These are phyloP conservation scores for Entoloma clypeatum DNA, from an alignment of 1,284 basidiomycete species.

Conservation along the genomic window DNA sequence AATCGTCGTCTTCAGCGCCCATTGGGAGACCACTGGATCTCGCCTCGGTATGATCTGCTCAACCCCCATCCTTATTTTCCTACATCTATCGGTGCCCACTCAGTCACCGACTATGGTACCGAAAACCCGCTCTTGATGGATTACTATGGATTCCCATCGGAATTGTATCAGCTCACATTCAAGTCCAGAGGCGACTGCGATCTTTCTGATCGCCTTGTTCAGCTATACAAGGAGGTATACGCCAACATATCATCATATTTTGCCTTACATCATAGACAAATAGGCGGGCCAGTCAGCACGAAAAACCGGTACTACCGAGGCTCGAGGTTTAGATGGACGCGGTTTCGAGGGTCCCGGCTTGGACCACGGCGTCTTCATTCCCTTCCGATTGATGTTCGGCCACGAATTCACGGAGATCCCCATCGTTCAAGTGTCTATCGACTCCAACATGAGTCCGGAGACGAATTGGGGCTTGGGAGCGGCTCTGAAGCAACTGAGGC, in stretches of 20 bases:
- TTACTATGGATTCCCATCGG: constrained; percentile 62
- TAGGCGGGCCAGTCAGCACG: constrained; percentile 58
- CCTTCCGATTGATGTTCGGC: constrained; percentile 75
- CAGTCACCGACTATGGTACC: constrained; percentile 71
- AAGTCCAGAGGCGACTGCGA: constrained; percentile 57
- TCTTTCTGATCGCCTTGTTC: constrained; percentile 55
- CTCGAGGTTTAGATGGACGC: constrained; percentile 65
- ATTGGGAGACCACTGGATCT: constrained; percentile 66
- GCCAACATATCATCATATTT: constrained; percentile 3
- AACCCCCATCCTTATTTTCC: constrained; percentile 8
- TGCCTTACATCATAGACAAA: background rate
- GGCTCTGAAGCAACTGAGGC: constrained; percentile 58
- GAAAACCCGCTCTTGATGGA: constrained; percentile 72
- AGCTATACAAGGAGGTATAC: constrained; percentile 52
- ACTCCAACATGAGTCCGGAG: constrained; percentile 54
- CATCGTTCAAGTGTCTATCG: constrained; percentile 69
- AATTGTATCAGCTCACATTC: constrained; percentile 63
- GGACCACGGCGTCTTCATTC: constrained; percentile 75
- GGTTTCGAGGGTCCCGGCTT: constrained; percentile 58
- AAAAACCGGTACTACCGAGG: constrained; percentile 45
- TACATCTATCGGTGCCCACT: too few species aligned
- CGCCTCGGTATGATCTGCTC: constrained; percentile 42
- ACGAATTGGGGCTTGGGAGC: constrained; percentile 64
- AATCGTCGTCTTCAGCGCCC: constrained; percentile 76
- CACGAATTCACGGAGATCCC: constrained; percentile 56